Percentiles rank a stretch among this genome's conserved stretches.
These are phyloP conservation scores for Ilyonectria destructans DNA, from an alignment of 2,329 filamentous ascomycete species.

Conservation along the genomic window DNA sequence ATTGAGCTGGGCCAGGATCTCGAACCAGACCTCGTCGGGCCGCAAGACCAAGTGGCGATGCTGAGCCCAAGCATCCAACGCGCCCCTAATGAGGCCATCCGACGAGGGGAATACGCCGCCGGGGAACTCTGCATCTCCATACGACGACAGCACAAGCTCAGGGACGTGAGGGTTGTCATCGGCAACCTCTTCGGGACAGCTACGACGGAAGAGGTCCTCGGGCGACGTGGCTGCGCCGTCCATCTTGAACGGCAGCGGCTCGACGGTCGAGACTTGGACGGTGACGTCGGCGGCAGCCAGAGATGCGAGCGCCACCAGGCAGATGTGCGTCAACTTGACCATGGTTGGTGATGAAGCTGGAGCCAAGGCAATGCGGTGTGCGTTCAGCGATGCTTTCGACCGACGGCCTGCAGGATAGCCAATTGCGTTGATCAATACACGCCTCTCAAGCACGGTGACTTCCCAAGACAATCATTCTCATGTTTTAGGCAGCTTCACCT, in stretches of 20 bases:
- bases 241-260: conserved; percentile 46
- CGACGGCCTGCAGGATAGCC: neutral
- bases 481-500: conserved; percentile 3
- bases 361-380: neutral
- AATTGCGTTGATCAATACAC: conserved; percentile 6
- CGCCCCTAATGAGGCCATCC: conserved; percentile 61
- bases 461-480: neutral
- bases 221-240: conserved; percentile 47
- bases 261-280: conserved; percentile 47
- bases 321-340: conserved; percentile 28
- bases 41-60: conserved; percentile 67
- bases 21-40: conserved; percentile 71
- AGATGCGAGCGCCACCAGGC: conserved; percentile 35
- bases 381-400: neutral
- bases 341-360: conserved; percentile 18
- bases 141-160: conserved; percentile 52
- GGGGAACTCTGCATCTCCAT: conserved; percentile 34
- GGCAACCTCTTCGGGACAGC: conserved; percentile 54
- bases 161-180: conserved; percentile 42
- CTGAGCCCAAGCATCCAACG: conserved; percentile 64
- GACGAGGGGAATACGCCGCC: conserved; percentile 52
- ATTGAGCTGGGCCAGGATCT: conserved; percentile 67
- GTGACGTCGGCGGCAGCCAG: conserved; percentile 46
- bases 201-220: conserved; percentile 50
- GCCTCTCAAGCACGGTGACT: neutral